These are phyloP conservation scores for Ambrosia trifida DNA, from an alignment of 129 eudicot genomes.

Conservation along the genomic window DNA sequence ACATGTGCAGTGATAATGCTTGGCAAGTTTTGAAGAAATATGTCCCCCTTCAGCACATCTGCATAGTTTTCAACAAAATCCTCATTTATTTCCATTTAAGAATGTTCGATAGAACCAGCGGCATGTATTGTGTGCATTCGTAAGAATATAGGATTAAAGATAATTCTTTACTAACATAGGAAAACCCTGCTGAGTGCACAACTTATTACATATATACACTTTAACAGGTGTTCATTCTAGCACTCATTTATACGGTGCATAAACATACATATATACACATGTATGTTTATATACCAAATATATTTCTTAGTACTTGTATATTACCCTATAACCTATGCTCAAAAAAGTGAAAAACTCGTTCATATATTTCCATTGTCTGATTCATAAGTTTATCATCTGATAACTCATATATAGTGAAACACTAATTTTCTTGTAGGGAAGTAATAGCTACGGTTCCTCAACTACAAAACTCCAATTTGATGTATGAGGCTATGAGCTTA, in stretches of 20 bases:
- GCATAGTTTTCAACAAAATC: slow-evolving; percentile 22
- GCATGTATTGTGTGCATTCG: background rate
- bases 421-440: background rate
- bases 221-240: background rate
- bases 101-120: background rate
- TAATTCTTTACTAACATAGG: background rate
- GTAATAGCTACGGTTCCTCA: background rate
- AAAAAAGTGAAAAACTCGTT: background rate
- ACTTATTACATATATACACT: background rate
- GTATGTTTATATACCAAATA: background rate
- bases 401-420: background rate
- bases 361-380: background rate
- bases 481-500: background rate
- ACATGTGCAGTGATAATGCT: slow-evolving; percentile 91
- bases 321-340: background rate
- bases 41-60: slow-evolving; percentile 94
- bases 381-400: background rate
- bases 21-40: slow-evolving; percentile 96
- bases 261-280: background rate
- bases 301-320: background rate
- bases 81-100: background rate
- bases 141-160: slow-evolving; percentile 8
- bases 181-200: background rate
- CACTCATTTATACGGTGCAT: background rate
- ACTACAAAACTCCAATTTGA: no score